Evolutionary conservation across 2,329 filamentous ascomycete species (phyloP).

Genomic region (Colletotrichum musae): DNA sequence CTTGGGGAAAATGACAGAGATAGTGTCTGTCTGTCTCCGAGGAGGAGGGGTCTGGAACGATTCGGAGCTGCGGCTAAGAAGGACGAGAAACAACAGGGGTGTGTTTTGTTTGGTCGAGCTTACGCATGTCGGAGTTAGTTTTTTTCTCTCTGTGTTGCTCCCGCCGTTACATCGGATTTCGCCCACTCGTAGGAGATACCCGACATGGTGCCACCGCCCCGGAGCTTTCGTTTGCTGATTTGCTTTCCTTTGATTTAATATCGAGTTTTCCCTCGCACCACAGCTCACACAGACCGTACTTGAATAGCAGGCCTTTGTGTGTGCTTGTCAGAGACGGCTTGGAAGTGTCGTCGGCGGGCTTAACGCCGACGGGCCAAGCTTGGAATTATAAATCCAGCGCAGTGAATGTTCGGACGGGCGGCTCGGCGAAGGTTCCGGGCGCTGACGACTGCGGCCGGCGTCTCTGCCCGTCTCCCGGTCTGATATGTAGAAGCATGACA

Average conservation of each 20-base stretch:
- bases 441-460: too few species aligned
- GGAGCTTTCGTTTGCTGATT: background rate
- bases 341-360: too few species aligned
- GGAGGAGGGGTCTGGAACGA: conserved; percentile 21
- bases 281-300: too few species aligned
- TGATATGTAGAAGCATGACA: too few species aligned
- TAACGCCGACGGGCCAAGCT: too few species aligned
- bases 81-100: conserved; percentile 14
- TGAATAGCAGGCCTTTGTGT: too few species aligned
- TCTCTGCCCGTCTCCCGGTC: too few species aligned
- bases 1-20: conserved; percentile 14
- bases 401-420: too few species aligned
- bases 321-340: too few species aligned
- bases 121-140: conserved; percentile 1
- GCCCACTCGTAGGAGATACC: conserved; percentile 31
- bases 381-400: too few species aligned
- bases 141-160: background rate
- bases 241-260: background rate
- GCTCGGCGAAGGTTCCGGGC: too few species aligned
- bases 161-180: conserved; percentile 9
- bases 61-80: conserved; percentile 27
- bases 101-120: conserved; percentile 14
- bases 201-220: conserved; percentile 24
- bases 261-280: background rate
- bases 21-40: conserved; percentile 4